Evolutionary conservation across 2,329 filamentous ascomycete species (phyloP), one percentile per base, ranked within the genome.

Genomic region (Aspergillus sp.): DNA sequence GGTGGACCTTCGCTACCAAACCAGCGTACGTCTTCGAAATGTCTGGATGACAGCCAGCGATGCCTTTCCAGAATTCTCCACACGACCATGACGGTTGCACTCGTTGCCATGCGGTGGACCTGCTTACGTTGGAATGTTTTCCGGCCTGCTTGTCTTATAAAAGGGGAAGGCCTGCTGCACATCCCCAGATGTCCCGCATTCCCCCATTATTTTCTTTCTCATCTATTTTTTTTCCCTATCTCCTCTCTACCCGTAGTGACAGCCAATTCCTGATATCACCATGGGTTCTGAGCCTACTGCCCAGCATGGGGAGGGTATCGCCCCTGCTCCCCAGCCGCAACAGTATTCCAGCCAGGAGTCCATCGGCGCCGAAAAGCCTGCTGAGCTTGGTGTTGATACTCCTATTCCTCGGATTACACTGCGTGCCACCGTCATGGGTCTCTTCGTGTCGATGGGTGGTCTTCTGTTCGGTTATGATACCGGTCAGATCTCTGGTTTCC

Each of bases 361-460:
- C 1, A 58, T 72, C 22, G 51, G 56, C 2, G 52, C 58, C n/a
- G 60, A 69, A 24, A 70, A 71, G 60, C 66, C 66, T 4, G 46
- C 58, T 47, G 51, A 61, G 5, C 52, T 60, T 5, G 66, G 63
- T 1, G 60, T 73, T 37, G 68, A 75, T 51, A 70, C 68, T 1
- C 67, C 68, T 0, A 61, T 75, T 3, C 73, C 73, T 12, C 60
- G 65, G 4, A 54, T 79, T 27, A 79, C 76, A 13, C 56, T 70
- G 56, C 69, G 71, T 17, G 72, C 76, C 11, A 65, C 75, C 34
- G 54, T 71, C 50, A 76, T 79, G 75, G 75, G 73, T n/a, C 63
- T 77, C 15, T 73, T 79, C 52, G 75, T 79, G 42, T 79, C 77
- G 1, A 78, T 79, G 73, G 77, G 77, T 53, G 77, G 77, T 48